These are phyloP conservation scores for Leccinum uliginosum DNA, from an alignment of 768 basidiomycete genomes.

Conservation along the genomic window DNA sequence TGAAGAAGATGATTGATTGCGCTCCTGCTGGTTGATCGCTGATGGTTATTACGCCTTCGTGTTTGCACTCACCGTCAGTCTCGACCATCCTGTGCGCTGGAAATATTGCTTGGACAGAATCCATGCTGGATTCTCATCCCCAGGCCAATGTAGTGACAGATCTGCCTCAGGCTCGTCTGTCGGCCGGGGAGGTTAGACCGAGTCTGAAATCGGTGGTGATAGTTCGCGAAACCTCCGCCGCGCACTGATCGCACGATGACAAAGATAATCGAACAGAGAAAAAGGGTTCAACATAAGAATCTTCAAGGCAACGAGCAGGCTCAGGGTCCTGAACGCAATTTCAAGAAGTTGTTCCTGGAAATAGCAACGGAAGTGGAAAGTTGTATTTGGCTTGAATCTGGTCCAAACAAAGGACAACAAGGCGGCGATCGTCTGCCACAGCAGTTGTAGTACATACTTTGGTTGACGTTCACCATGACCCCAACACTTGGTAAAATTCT, in stretches of 20 bases:
- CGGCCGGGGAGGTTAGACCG: conserved; percentile 3
- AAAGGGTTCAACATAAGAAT: not conserved
- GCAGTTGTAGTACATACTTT: too few species aligned
- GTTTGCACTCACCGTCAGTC: conserved; percentile 1
- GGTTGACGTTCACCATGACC: conserved; percentile 7
- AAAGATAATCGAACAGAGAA: not conserved
- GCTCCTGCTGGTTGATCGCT: conserved; percentile 21
- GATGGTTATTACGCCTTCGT: conserved; percentile 15
- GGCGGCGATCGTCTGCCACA: too few species aligned
- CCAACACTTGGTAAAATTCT: conserved; percentile 9
- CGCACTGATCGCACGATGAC: conserved; percentile 2
- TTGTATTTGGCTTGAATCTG: conserved; percentile 10
- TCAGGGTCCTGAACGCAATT: not conserved
- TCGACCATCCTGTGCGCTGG: not conserved
- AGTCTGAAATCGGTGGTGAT: conserved; percentile 4
- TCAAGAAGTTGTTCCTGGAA: too few species aligned
- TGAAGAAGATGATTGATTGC: conserved; percentile 17
- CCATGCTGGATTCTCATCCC: conserved; percentile 1
- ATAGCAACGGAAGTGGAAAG: not conserved
- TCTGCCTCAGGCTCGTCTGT: not conserved
- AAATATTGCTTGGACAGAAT: not conserved
- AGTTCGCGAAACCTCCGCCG: not conserved
- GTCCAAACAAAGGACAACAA: conserved; percentile 16
- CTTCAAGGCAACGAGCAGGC: too few species aligned
- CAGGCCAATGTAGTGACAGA: not conserved